A percentile compares a stretch with the other conserved stretches of the same genome.
Evolutionary conservation across 345 rosid species (phyloP).

Genomic region (Salix suchowensis): DNA sequence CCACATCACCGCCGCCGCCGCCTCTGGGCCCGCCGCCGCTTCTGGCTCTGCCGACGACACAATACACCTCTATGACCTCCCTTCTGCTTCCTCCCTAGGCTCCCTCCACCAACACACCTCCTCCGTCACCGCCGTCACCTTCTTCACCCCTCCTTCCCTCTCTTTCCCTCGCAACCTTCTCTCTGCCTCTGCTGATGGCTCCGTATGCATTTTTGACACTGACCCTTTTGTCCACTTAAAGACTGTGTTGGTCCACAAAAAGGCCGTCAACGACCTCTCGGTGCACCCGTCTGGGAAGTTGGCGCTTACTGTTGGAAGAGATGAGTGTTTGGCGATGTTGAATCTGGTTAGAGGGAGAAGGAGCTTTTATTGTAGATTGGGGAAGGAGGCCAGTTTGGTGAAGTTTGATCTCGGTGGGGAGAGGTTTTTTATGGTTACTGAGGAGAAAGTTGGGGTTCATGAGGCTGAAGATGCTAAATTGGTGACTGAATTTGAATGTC

Average conservation of each 20-base stretch:
- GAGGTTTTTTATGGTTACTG: constrained; percentile 66
- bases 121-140: constrained; percentile 68
- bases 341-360: constrained; percentile 86
- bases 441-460: constrained; percentile 60
- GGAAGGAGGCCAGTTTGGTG: constrained; percentile 64
- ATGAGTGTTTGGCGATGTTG: constrained; percentile 77
- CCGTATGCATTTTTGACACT: constrained; percentile 74
- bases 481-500: constrained; percentile 52
- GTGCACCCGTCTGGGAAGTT: constrained; percentile 83
- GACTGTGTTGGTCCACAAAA: constrained; percentile 60
- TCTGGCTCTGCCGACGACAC: constrained; percentile 82
- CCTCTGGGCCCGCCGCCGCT: constrained; percentile 75
- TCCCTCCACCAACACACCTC: constrained; percentile 61
- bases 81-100: constrained; percentile 81
- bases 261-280: constrained; percentile 62
- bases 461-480: constrained; percentile 81
- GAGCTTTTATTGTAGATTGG: constrained; percentile 68
- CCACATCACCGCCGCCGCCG: constrained; percentile 72
- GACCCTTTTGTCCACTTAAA: constrained; percentile 80
- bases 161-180: constrained; percentile 85
- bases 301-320: constrained; percentile 73
- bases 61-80: constrained; percentile 76
- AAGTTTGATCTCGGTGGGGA: constrained; percentile 58
- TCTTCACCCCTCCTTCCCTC: constrained; percentile 65
- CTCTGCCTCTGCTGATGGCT: constrained; percentile 78